Evolutionary conservation across 768 basidiomycete species (phyloP).

Genomic region (Amanita fuliginea): DNA sequence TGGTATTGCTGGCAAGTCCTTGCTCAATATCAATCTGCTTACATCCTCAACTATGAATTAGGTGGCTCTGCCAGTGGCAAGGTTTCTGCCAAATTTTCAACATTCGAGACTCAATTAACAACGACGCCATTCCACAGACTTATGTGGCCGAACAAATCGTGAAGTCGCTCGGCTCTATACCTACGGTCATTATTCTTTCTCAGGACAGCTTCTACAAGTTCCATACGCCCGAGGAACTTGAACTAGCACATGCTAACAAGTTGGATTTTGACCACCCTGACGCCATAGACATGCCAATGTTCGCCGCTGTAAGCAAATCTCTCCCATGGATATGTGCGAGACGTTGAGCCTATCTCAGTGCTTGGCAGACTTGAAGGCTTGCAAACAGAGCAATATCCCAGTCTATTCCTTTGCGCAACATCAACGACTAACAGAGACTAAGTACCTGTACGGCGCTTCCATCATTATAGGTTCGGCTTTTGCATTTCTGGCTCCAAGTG

Average conservation of each 20-base stretch:
- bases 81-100: conserved; percentile 26
- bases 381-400: conserved; percentile 80
- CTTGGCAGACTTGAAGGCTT: conserved; percentile 73
- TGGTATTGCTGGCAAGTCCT: conserved; percentile 62
- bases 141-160: conserved; percentile 81
- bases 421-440: conserved; percentile 66
- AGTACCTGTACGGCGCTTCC: conserved; percentile 88
- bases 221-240: conserved; percentile 69
- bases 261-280: conserved; percentile 90
- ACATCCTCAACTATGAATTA: conserved; percentile 16
- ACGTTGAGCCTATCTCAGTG: conserved; percentile 39
- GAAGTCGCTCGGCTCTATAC: conserved; percentile 69
- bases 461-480: conserved; percentile 65
- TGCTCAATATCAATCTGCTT: neutral
- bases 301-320: conserved; percentile 50
- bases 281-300: conserved; percentile 84
- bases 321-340: neutral
- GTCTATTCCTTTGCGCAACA: conserved; percentile 92
- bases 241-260: conserved; percentile 69
- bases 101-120: neutral
- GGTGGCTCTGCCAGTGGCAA: conserved; percentile 86
- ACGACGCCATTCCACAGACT: conserved; percentile 35
- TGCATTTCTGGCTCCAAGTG: neutral
- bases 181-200: conserved; percentile 83
- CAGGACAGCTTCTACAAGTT: conserved; percentile 95